Base-by-base conservation (phyloP, 2,329 filamentous ascomycete species). In the Colletotrichum spinosum region DNA sequence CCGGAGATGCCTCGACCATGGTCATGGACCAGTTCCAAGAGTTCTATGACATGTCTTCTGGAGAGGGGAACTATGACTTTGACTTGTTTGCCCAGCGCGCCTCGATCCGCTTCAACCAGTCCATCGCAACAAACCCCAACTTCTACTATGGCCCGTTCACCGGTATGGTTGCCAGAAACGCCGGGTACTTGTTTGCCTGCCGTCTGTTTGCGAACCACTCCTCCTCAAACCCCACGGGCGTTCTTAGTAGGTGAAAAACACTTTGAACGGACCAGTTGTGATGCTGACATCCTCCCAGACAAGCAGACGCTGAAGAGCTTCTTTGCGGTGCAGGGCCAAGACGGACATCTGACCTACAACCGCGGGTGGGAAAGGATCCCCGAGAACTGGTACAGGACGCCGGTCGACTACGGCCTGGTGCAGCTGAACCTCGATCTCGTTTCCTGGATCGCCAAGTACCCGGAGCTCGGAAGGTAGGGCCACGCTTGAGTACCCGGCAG, bases 61-160 rank as follows among this genome's bases (percentile, higher is more conserved):
- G 58, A 2, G 62, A 65, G 10, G 64, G 64, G 45, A 52, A 71
- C 45, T 33, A 71, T 41, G 75, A 78, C 48, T 78, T 84, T 65
- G 76, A 80, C 6, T 71, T 79, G 34, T 74, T 85, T 35, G 81
- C 73, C 3, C 70, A 78, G 44, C 80, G 81, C 42, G 79, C 81
- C 9, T 76, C 78, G 10, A 70, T 76, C 12, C 80, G 84, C 3
- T 84, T 82, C 70, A 68, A 82, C 12, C 75, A 86, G 69, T 82
- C 78, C 45, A 79, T 85, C 9, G 72, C 74, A 33, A 80, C 78
- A 34, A 88, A 88, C 70, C 83, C 84, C 0, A 76, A 83, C 52
- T 86, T 86, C 71, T 87, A 84, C 74, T 85, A 83, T 55, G 83
- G 83, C 1, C 85, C 84, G 2, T 80, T 82, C 57, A 83, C 81